These are phyloP conservation scores for Cadophora luteo-olivacea DNA, from an alignment of 2,329 filamentous ascomycete species.

Conservation along the genomic window DNA sequence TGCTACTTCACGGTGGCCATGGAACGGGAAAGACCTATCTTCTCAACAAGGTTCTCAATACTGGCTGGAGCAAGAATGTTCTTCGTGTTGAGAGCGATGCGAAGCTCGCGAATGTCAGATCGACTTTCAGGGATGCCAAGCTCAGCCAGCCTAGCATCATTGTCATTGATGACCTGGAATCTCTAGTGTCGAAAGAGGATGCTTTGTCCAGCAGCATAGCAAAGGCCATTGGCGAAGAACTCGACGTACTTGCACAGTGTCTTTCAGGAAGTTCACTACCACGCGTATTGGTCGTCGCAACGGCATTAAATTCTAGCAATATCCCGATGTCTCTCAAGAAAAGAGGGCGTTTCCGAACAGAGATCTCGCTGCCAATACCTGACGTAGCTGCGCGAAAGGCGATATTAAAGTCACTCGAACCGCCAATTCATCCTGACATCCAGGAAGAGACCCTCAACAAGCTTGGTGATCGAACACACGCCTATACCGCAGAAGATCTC, in stretches of 20 bases:
- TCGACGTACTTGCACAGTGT: conserved; percentile 58
- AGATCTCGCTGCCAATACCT: conserved; percentile 80
- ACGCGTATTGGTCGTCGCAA: conserved; percentile 75
- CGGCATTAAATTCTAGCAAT: conserved; percentile 75
- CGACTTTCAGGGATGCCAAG: conserved; percentile 72
- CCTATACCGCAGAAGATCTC: conserved; percentile 83
- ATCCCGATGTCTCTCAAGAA: conserved; percentile 74
- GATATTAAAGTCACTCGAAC: conserved; percentile 66
- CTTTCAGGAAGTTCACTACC: conserved; percentile 45
- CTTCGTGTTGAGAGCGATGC: conserved; percentile 63
- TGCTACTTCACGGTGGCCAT: conserved; percentile 73
- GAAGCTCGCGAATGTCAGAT: conserved; percentile 66
- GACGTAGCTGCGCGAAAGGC: conserved; percentile 73
- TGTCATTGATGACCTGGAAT: conserved; percentile 79
- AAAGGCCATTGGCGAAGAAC: conserved; percentile 57
- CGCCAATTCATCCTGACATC: conserved; percentile 53
- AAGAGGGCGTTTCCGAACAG: conserved; percentile 66
- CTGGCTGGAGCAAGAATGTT: conserved; percentile 71
- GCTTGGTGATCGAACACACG: conserved; percentile 80
- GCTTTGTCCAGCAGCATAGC: conserved; percentile 57
- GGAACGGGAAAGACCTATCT: conserved; percentile 87
- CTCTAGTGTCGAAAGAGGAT: conserved; percentile 68
- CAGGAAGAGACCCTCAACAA: conserved; percentile 60
- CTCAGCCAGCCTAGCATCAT: conserved; percentile 77
- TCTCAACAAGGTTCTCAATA: conserved; percentile 69